Evolutionary conservation across 495 filamentous ascomycete genomes (phyloP), one percentile per base, ranked within the genome.

Genomic region (Hypoxylon subgilvum): DNA sequence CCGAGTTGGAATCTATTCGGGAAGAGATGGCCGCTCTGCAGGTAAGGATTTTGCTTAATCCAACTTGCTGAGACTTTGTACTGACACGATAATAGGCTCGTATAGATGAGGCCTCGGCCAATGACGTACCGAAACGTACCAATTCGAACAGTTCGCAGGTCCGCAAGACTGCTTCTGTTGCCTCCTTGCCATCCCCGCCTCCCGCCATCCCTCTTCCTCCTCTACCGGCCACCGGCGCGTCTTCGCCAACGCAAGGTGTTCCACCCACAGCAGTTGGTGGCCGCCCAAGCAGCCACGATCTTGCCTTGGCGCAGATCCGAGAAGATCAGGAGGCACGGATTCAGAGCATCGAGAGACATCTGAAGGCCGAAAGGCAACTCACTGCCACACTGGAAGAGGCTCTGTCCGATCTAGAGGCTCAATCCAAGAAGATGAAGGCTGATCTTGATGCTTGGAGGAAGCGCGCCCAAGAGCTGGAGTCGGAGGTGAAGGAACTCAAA

Each of bases 271-370:
- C 76, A 19, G 79, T 77, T 27, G 75, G 76, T 36, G 73, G 76
- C 41, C 86, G 90, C 5, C 91, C 91, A 50, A 79, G 85, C 12
- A 91, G 88, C 77, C 95, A 93, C 63, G 92, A 97, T 63, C 80
- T 93, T 51, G 85, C 83, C 42, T 78, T 80, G 40, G 78, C 82
- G 21, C 89, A 91, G 57, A 83, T 89, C 42, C 85, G 90, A 67
- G 93, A 97, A 61, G 94, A 98, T 59, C 91, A 96, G 69, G 95
- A 97, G 71, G 86, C 88, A 31, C 93, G 91, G 40, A 95, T 98
- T 68, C 86, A 88, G 39, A 93, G 92, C 18, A 96, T 98, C 59
- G 94, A 97, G 78, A 96, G 96, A 78, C 92, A 97, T 69, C 83
- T 98, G 23, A 88, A 87, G 56, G 92, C 95, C 19, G 94, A 98